These are phyloP conservation scores for Eremothecium cymbalariae DNA, from an alignment of 1,139 yeast genomes.

Conservation along the genomic window DNA sequence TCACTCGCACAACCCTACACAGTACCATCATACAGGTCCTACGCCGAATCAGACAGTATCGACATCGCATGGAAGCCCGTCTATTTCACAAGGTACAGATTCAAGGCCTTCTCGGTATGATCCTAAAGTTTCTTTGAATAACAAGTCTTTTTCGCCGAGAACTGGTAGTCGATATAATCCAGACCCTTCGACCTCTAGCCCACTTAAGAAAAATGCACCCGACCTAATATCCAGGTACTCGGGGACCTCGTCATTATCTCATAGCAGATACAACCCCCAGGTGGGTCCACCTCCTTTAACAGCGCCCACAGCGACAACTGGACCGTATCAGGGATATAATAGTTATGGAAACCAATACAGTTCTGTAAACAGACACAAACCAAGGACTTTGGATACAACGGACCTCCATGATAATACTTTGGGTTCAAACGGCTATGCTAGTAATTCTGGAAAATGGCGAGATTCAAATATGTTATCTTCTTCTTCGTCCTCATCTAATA, in stretches of 20 bases:
- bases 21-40: background rate
- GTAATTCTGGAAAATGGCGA: constrained; percentile 8
- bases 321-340: constrained; percentile 8
- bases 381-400: constrained; percentile 16
- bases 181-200: constrained; percentile 6
- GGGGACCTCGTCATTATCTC: constrained; percentile 4
- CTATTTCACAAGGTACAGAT: constrained; percentile 5
- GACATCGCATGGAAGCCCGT: background rate
- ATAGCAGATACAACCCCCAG: constrained; percentile 13
- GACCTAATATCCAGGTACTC: constrained; percentile 1
- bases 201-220: background rate
- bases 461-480: constrained; percentile 5
- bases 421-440: constrained; percentile 4
- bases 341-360: constrained; percentile 4
- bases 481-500: constrained; percentile 2
- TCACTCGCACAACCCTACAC: background rate
- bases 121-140: constrained; percentile 15
- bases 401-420: constrained; percentile 6
- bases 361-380: constrained; percentile 13
- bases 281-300: constrained; percentile 5
- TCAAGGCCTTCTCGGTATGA: constrained; percentile 23
- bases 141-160: constrained; percentile 11
- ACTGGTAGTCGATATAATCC: constrained; percentile 22
- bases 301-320: constrained; percentile 2
- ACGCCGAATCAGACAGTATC: background rate